Conservation (phyloP, 1,139 yeast genomes). For the Scheffersomyces segobiensis region DNA sequence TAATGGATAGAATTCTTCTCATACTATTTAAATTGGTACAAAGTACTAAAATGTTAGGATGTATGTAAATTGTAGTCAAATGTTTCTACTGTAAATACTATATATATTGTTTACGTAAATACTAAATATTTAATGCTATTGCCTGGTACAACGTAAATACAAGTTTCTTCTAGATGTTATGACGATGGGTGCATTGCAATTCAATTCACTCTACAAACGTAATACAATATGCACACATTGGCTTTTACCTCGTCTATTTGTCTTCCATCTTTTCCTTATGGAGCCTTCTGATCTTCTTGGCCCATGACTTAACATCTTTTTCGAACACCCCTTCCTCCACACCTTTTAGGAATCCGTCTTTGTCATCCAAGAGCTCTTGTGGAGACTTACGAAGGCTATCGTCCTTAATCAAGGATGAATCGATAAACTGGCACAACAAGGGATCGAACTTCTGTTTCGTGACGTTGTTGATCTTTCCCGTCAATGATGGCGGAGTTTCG, state of each 20-base stretch:
- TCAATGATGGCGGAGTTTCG: slow-evolving; percentile 80
- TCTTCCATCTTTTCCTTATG: slow-evolving; percentile 22
- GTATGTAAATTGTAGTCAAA: background rate
- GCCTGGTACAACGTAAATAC: too few species aligned
- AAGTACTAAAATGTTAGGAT: background rate
- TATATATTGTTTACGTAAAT: background rate
- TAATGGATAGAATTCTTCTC: slow-evolving; percentile 2
- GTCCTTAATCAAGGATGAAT: slow-evolving; percentile 66
- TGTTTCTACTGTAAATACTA: background rate
- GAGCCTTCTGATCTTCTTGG: slow-evolving; percentile 39
- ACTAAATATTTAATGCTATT: too few species aligned
- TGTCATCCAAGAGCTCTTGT: slow-evolving; percentile 48
- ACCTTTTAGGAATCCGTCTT: slow-evolving; percentile 45
- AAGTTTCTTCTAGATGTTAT: background rate
- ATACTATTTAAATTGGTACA: background rate
- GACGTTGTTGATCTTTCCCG: slow-evolving; percentile 24
- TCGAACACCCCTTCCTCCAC: slow-evolving; percentile 44
- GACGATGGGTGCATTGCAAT: background rate
- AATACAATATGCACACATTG: background rate
- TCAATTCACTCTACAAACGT: background rate
- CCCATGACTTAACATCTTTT: slow-evolving; percentile 51
- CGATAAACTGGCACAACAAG: slow-evolving; percentile 62
- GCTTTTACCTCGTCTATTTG: background rate
- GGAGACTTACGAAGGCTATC: slow-evolving; percentile 65
- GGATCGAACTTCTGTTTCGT: slow-evolving; percentile 31